Evolutionary conservation across 768 basidiomycete genomes (phyloP).

Genomic region (Mycena epipterygia): DNA sequence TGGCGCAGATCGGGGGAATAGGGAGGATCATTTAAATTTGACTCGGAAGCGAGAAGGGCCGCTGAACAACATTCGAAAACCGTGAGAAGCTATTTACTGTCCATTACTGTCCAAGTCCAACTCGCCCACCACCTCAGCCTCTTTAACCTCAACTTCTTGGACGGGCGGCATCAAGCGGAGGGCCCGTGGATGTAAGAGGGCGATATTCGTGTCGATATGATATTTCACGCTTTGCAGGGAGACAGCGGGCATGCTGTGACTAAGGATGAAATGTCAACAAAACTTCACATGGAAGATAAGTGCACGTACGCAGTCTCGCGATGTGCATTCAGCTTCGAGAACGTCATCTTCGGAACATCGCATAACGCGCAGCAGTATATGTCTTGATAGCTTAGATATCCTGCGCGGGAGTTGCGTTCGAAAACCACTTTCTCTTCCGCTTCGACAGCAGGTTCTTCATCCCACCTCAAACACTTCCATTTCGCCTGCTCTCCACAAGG

Average conservation of each 20-base stretch:
- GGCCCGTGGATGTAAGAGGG: neutral
- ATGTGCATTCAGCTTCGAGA: neutral
- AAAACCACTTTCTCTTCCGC: slow-evolving; percentile 1
- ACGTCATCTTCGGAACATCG: neutral
- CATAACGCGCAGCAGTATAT: slow-evolving; percentile 11
- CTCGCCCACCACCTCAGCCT: neutral
- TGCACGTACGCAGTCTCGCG: slow-evolving; percentile 7
- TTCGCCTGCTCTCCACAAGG: neutral
- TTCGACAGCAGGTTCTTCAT: slow-evolving; percentile 19
- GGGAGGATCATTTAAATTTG: no score
- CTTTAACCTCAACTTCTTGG: neutral
- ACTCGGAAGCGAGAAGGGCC: no score
- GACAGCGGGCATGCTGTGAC: slow-evolving; percentile 1
- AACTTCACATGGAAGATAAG: neutral
- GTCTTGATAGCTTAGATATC: neutral
- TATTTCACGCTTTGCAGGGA: neutral
- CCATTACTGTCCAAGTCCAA: no score
- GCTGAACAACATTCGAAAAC: no score
- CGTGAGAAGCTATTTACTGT: no score
- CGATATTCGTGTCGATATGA: neutral
- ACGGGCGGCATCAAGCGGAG: slow-evolving; percentile 12
- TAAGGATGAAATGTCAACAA: neutral
- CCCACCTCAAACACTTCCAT: slow-evolving; percentile 16
- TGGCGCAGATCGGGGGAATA: no score
- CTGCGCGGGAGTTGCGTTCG: no score